Evolutionary conservation across 179 eudicot genomes (phyloP), one percentile per base, ranked within the genome.

Genomic region (Actinidia polygama): DNA sequence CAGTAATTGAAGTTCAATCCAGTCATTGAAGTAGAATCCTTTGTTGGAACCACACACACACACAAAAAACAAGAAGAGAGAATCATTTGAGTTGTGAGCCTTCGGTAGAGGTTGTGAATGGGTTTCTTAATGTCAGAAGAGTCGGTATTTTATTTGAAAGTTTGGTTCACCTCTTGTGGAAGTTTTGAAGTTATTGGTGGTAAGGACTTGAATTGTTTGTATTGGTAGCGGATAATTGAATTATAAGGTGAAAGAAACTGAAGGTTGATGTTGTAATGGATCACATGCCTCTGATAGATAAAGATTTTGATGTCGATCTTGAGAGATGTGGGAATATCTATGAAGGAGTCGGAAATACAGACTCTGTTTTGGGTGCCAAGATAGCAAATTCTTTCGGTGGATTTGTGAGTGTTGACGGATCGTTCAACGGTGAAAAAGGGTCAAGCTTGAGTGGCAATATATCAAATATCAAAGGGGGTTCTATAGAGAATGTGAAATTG

Each of bases 341-440:
- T 24, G 85, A 84, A 36, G 82, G 82, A 61, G 78, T 72, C 68
- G 64, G 78, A 67, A 81, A 55, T 40, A 77, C 78, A 75, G 83
- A 82, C 23, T 72, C 73, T 59, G 77, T 50, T 44, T 70, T 55
- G 82, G 82, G 80, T 55, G 69, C 79, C 74, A 40, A 44, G 54
- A 66, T 61, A 79, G 79, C 87, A 85, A 81, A 85, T 3, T 78
- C 84, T 51, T 53, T 79, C 26, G 26, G 18, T 36, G 73, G 73
- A 47, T 68, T 68, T 68, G 73, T 46, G 73, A 68, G 73, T 14
- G 73, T 46, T 82, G 82, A 84, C 62, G 85, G 80, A 40, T 84
- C 70, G 10, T 53, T 58, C 62, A 87, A 63, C 24, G 58, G 75
- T 66, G 93, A 87, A 78, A 87, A 85, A 4, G 86, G 83, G 69